Evolutionary conservation across 768 basidiomycete genomes (phyloP).

Genomic region (Pleurotus eryngii): DNA sequence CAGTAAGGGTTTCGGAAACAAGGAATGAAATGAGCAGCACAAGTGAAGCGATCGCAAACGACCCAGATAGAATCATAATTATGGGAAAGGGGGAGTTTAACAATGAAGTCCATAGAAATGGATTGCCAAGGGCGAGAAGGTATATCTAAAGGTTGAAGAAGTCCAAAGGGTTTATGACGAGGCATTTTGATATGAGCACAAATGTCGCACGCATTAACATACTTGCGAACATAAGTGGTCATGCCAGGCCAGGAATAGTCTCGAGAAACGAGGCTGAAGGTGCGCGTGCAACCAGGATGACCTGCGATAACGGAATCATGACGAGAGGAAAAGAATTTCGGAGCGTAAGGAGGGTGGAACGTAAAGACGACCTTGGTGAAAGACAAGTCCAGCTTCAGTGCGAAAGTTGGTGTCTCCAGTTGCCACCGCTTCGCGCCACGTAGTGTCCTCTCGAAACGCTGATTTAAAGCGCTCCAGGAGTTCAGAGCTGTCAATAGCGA

Average conservation of each 20-base stretch:
- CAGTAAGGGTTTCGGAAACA: conserved; percentile 14
- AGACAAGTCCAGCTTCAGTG: conserved; percentile 19
- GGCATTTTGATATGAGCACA: too few species aligned
- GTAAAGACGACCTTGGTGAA: conserved; percentile 20
- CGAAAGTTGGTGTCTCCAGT: conserved; percentile 14
- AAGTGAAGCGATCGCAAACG: conserved; percentile 32
- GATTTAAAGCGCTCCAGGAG: conserved; percentile 21
- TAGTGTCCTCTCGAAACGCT: conserved; percentile 17
- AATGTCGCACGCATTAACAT: too few species aligned
- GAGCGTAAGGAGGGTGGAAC: conserved; percentile 27
- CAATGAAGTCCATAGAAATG: conserved; percentile 41
- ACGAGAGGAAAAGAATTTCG: conserved; percentile 23
- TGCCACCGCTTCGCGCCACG: conserved; percentile 21
- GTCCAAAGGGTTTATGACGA: too few species aligned
- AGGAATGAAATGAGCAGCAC: conserved; percentile 24
- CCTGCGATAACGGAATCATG: conserved; percentile 38
- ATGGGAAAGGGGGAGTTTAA: conserved; percentile 34
- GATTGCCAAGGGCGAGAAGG: conserved; percentile 29
- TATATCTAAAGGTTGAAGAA: too few species aligned
- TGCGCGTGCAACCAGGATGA: conserved; percentile 36
- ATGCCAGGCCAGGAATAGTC: conserved; percentile 41
- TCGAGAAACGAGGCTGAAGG: conserved; percentile 24
- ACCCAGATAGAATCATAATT: conserved; percentile 34
- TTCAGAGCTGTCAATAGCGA: conserved; percentile 23
- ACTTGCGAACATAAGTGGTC: neutral